phyloP scores from a whole-genome alignment of 2,329 filamentous ascomycete species.

The Talaromyces sp. region DNA sequence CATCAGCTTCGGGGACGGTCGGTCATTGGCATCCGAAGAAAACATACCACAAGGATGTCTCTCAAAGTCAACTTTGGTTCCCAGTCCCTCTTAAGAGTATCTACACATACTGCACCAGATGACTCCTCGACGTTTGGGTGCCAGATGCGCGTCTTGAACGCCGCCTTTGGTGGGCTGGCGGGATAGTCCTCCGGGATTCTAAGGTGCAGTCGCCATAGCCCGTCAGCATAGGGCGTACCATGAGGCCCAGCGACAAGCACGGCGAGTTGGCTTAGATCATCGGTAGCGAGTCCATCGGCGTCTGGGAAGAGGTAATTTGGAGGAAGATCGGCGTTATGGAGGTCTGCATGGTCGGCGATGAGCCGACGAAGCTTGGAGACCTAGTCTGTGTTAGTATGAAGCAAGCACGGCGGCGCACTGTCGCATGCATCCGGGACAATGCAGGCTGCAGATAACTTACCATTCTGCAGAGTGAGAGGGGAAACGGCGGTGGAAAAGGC shows the following conservation, averaged over 20 bases:
- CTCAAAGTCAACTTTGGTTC: constrained; percentile 53
- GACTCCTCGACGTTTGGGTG: constrained; percentile 62
- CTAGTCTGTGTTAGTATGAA: constrained; percentile 15
- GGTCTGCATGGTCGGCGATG: constrained; percentile 54
- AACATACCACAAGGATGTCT: constrained; percentile 51
- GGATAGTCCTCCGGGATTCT: constrained; percentile 56
- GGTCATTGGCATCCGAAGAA: neutral
- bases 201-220: constrained; percentile 57
- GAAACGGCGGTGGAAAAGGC: neutral
- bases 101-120: constrained; percentile 60
- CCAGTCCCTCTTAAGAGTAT: constrained; percentile 63
- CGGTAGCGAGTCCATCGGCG: constrained; percentile 30
- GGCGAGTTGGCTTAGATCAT: constrained; percentile 55
- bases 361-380: constrained; percentile 51
- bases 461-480: neutral
- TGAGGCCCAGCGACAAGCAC: constrained; percentile 56
- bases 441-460: neutral
- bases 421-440: neutral
- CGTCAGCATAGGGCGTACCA: constrained; percentile 56
- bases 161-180: constrained; percentile 49
- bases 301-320: constrained; percentile 59
- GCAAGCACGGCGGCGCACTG: neutral
- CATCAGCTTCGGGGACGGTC: neutral
- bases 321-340: constrained; percentile 53
- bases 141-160: constrained; percentile 59